Base-by-base conservation (phyloP, 2,329 filamentous ascomycete species). In the Helotiales sp. region DNA sequence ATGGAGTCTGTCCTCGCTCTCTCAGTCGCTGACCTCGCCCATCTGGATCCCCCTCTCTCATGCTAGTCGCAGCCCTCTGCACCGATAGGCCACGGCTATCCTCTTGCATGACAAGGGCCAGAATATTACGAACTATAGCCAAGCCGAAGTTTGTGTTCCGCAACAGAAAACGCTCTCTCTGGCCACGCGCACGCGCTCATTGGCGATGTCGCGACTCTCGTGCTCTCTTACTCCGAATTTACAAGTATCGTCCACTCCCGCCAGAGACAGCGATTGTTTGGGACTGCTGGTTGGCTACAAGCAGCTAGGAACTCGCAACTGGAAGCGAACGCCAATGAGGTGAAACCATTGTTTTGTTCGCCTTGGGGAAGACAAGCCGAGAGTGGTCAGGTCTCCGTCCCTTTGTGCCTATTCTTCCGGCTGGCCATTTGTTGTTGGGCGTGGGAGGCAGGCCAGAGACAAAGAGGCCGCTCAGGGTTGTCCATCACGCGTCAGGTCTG, bases 11-110 rank as follows among this genome's bases (percentile, higher is more conserved):
- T 3, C 52, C 52, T 57, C 52, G 52, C 52, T 37, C 30, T 57
- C 30, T 57, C 30, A 57, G 52, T 57, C 52, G 52, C 52, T 57
- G 52, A 57, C 52, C 52, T 57, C 30, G 52, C 30, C 52, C 30
- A n/a, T 54, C 50, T 34, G 26, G 17, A 54, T 54, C 47, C 47
- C 20, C 47, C 24, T 26, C 47, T 28, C 47, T 17, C 47, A 54
- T 54, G 50, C 50, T 28, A 54, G 50, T 34, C 50, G 50, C 30
- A 32, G 50, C 50, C 28, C 28, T 54, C 50, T 54, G 6, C 50
- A 54, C 50, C 50, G 50, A 54, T 54, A 54, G 50, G 50, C 28
- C 50, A 54, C 50, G 50, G 28, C 30, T 32, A 54, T 54, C 50
- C 50, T 34, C 28, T 13, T 54, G 52, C 52, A 57, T 57, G 30